Evolutionary conservation across 2,329 filamentous ascomycete species (phyloP).

Genomic region (Aspergillus fischeri): DNA sequence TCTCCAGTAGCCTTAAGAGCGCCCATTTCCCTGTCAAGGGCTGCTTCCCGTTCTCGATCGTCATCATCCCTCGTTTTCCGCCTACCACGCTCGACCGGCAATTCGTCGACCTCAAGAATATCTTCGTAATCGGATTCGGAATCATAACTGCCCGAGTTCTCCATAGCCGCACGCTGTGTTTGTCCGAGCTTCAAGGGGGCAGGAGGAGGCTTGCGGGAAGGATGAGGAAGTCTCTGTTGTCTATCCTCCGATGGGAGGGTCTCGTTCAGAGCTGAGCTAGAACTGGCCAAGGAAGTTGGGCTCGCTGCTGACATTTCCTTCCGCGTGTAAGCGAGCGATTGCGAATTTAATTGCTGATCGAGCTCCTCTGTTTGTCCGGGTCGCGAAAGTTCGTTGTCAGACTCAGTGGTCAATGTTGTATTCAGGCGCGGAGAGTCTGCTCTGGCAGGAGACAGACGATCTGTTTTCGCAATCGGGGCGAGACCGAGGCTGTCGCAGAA

Average conservation of each 20-base stretch:
- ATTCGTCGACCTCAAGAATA: constrained; percentile 64
- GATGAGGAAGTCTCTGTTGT: constrained; percentile 45
- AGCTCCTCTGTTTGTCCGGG: not conserved
- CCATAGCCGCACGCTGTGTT: constrained; percentile 39
- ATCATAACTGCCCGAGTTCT: constrained; percentile 51
- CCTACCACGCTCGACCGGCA: constrained; percentile 64
- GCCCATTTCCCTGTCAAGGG: constrained; percentile 62
- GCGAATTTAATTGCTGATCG: not conserved
- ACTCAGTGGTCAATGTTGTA: not conserved
- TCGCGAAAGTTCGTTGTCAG: not conserved
- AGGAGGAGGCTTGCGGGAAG: constrained; percentile 76
- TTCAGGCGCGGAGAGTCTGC: not conserved
- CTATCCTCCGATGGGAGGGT: constrained; percentile 14
- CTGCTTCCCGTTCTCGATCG: constrained; percentile 71
- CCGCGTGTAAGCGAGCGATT: constrained; percentile 9
- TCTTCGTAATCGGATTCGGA: constrained; percentile 83
- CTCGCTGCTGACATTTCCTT: constrained; percentile 14
- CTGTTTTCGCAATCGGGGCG: not conserved
- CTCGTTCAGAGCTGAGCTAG: constrained; percentile 16
- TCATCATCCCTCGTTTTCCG: constrained; percentile 85
- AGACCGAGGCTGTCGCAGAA: constrained; percentile 5
- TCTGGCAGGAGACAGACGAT: not conserved
- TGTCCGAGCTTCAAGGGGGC: constrained; percentile 71
- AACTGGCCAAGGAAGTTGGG: constrained; percentile 18
- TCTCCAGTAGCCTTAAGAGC: constrained; percentile 47